Evolutionary conservation across 2,329 filamentous ascomycete genomes (phyloP).

Genomic region (Claviceps arundinis): DNA sequence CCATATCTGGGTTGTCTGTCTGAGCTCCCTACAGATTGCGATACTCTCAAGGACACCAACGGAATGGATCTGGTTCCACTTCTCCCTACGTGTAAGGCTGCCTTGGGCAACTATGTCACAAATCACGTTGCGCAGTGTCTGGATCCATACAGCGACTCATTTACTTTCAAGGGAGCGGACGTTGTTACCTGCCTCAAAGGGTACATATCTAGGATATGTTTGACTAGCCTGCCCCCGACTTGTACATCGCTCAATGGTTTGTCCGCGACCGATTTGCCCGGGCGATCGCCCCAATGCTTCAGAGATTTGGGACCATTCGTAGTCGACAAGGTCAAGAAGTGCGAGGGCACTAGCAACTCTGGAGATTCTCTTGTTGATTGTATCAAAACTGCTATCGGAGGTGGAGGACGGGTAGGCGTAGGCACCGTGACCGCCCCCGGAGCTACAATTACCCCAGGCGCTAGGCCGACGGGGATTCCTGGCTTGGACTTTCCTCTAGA

Average conservation of each 20-base stretch:
- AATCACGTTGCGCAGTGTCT: conserved; percentile 3
- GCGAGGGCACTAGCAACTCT: not conserved
- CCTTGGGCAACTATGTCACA: conserved; percentile 1
- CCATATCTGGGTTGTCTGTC: not conserved
- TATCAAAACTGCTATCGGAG: not conserved
- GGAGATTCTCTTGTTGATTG: not conserved
- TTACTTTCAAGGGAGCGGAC: not conserved
- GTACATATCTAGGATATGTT: not conserved
- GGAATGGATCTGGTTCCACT: conserved; percentile 1
- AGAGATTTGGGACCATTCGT: conserved; percentile 5
- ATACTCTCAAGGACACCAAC: not conserved
- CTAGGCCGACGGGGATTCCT: not conserved
- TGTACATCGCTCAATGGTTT: conserved; percentile 3
- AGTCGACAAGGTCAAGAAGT: not conserved
- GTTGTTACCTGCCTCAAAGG: conserved; percentile 5
- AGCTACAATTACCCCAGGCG: no score
- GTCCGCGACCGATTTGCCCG: not conserved
- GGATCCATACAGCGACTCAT: not conserved
- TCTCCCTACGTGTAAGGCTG: not conserved
- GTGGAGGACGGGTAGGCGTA: not conserved
- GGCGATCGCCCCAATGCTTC: conserved; percentile 1
- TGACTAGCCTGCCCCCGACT: conserved; percentile 3
- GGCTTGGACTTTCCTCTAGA: not conserved
- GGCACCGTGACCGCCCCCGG: not conserved
- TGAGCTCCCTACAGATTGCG: conserved; percentile 3